Conservation (phyloP, 345 rosid genomes). For the Pistacia integerrima region DNA sequence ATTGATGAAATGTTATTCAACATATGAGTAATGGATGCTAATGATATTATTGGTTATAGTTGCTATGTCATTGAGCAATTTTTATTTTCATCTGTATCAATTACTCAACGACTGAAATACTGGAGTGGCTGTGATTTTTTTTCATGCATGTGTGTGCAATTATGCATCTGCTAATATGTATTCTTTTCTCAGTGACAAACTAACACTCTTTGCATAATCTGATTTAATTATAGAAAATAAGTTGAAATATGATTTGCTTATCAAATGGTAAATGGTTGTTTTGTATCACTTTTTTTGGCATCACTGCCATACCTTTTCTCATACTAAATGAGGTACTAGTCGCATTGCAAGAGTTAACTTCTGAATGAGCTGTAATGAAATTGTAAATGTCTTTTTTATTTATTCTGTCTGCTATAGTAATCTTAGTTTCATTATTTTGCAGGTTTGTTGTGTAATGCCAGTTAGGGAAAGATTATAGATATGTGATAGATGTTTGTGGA, state of each 20-base stretch:
- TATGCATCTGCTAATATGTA: background rate
- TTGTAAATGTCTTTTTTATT: background rate
- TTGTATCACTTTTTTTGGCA: background rate
- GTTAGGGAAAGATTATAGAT: background rate
- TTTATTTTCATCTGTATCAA: background rate
- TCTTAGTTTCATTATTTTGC: background rate
- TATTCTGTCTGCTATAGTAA: background rate
- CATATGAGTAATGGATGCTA: background rate
- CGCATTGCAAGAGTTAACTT: background rate
- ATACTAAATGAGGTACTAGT: background rate
- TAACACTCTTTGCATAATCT: background rate
- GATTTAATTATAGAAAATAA: background rate
- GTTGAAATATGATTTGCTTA: constrained; percentile 1
- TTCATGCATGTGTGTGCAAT: background rate
- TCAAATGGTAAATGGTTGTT: background rate
- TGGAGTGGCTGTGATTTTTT: background rate
- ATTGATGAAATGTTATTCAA: background rate
- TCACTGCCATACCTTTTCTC: background rate
- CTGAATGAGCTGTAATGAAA: background rate
- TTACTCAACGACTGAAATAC: background rate
- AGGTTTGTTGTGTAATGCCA: background rate
- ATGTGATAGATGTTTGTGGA: background rate
- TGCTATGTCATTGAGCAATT: background rate
- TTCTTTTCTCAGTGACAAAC: no score
- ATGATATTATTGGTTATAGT: background rate